A percentile compares a stretch with the other conserved stretches of the same genome.
phyloP scores from a whole-genome alignment of 441 rosid species.

The Bocquillonia castaneifolia region DNA sequence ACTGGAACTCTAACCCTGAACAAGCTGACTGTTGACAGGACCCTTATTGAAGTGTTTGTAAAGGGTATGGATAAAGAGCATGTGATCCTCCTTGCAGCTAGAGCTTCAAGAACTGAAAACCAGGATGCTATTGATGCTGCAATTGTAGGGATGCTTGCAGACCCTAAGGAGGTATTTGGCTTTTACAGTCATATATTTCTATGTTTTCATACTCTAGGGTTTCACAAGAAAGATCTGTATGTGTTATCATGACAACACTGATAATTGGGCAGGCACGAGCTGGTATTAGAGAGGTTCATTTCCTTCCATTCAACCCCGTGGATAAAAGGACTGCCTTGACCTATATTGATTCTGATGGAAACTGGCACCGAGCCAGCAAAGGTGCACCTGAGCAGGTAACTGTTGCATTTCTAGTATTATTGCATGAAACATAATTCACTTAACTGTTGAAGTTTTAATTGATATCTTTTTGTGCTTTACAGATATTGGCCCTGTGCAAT shows the following conservation, averaged over 20 bases:
- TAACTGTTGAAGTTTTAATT: neutral
- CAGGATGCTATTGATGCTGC: conserved; percentile 99
- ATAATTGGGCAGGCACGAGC: conserved; percentile 55
- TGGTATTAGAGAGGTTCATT: conserved; percentile 69
- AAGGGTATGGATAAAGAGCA: conserved; percentile 82
- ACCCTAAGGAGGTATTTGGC: conserved; percentile 69
- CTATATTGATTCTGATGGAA: conserved; percentile 65
- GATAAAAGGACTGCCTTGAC: conserved; percentile 90
- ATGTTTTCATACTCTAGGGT: neutral
- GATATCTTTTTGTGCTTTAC: conserved; percentile 15
- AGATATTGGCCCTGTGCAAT: conserved; percentile 65
- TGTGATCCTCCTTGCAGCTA: conserved; percentile 76
- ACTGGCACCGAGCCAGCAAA: conserved; percentile 81
- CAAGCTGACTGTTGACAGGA: conserved; percentile 72
- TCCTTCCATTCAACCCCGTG: conserved; percentile 77
- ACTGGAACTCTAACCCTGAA: conserved; percentile 85
- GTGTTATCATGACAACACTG: neutral
- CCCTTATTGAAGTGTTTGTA: conserved; percentile 59
- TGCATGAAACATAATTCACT: neutral
- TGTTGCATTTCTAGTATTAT: conserved; percentile 3
- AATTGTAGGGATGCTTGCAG: conserved; percentile 93
- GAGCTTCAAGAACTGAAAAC: conserved; percentile 92
- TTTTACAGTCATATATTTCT: neutral
- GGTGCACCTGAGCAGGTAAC: conserved; percentile 93
- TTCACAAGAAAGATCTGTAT: neutral